Percentiles rank a stretch among this genome's conserved stretches.
These are phyloP conservation scores for Gremmenia infestans DNA, from an alignment of 2,329 filamentous ascomycete genomes.

Conservation along the genomic window DNA sequence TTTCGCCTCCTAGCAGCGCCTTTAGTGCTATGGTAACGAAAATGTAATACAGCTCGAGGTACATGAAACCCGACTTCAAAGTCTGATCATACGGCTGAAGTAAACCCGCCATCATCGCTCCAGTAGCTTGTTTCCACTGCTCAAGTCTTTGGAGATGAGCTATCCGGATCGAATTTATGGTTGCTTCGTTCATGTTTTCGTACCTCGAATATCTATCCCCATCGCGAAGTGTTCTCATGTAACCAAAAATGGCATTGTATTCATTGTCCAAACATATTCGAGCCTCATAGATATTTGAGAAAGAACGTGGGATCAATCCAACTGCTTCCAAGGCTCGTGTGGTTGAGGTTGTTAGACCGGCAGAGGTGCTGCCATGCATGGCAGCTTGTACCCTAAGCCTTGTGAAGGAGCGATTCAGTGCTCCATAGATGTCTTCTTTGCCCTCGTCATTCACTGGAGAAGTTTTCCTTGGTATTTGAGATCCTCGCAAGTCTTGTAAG, in stretches of 20 bases:
- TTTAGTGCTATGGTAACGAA: conserved; percentile 1
- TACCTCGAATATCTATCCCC: background rate
- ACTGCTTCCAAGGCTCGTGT: background rate
- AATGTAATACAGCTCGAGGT: conserved; percentile 12
- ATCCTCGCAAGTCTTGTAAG: background rate
- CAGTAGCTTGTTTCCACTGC: conserved; percentile 1
- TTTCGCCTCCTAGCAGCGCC: conserved; percentile 25
- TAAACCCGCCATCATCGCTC: background rate
- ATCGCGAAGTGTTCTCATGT: conserved; percentile 6
- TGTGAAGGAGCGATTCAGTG: conserved; percentile 2
- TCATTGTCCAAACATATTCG: conserved; percentile 10
- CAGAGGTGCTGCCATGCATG: conserved; percentile 1
- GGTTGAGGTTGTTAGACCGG: background rate
- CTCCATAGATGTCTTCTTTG: conserved; percentile 1
- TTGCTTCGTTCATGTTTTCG: background rate
- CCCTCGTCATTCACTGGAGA: background rate
- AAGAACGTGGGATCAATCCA: background rate
- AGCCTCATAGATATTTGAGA: conserved; percentile 8
- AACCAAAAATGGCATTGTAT: conserved; percentile 8
- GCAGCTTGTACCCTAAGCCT: conserved; percentile 4
- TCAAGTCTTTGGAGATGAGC: background rate
- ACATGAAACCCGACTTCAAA: background rate
- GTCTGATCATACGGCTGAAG: background rate
- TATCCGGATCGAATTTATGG: background rate
- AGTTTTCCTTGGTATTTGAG: background rate